Percentiles rank a stretch among this genome's conserved stretches.
Evolutionary conservation across 257 asterid genomes (phyloP).

Genomic region (Gentiana macrophylla): DNA sequence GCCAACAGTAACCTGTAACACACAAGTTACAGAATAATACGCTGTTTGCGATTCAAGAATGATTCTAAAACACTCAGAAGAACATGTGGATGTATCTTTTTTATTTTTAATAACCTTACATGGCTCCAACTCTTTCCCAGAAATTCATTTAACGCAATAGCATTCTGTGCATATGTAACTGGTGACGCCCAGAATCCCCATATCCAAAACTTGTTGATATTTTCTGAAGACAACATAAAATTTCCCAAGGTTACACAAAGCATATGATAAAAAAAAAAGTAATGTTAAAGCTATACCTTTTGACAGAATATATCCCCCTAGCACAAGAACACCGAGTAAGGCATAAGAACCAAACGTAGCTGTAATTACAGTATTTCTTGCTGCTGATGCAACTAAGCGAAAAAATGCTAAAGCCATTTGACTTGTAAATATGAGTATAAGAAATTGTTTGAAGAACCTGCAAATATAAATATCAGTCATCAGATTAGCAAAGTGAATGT

Average conservation of each 20-base stretch:
- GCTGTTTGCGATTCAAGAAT: background rate
- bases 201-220: conserved; percentile 5
- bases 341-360: conserved; percentile 9
- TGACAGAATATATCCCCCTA: conserved; percentile 9
- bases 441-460: conserved; percentile 10
- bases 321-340: conserved; percentile 1
- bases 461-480: background rate
- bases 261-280: background rate
- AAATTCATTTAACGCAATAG: conserved; percentile 35
- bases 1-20: conserved; percentile 15
- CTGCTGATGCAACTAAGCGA: conserved; percentile 10
- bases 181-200: conserved; percentile 20
- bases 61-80: too few species aligned
- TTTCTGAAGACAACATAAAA: background rate
- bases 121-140: conserved; percentile 33
- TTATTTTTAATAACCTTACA: conserved; percentile 13
- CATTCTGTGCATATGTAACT: conserved; percentile 36
- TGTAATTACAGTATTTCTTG: conserved; percentile 8
- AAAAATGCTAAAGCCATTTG: conserved; percentile 13
- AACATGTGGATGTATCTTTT: background rate
- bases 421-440: conserved; percentile 4
- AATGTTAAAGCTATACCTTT: background rate
- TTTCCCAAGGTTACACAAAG: background rate
- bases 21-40: background rate
- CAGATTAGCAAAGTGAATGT: too few species aligned